Evolutionary conservation across 148 eudicot species (phyloP), one percentile per base, ranked within the genome.

Genomic region (Pouteria glomerata): DNA sequence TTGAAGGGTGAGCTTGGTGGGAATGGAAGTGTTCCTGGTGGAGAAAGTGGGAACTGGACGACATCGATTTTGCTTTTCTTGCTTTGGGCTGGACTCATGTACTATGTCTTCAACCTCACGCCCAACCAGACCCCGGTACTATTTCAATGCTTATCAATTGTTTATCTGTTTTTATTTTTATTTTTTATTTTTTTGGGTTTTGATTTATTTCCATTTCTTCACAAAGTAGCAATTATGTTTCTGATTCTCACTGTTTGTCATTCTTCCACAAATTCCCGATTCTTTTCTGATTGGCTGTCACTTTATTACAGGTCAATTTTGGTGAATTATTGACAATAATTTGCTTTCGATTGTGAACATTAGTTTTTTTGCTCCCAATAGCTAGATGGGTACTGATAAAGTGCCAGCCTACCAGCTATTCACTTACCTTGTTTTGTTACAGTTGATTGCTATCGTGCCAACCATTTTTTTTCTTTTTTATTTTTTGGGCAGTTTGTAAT

Each of bases 121-220:
- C 98, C 98, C 68, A 79, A 91, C 57, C 97, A 91, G 66, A 91
- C 97, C 30, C 98, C 98, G 80, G 97, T 87, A 93, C 7, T 41
- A 18, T 73, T 30, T n/a, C 29, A 1, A 26, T 26, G 34, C 3
- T 0, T 1, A 37, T 19, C 12, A 10, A 0, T 74, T 23, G 4
- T 5, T 31, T 6, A 16, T n/a, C 16, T 71, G 29, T 6, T 33
- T 21, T 63, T 57, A 23, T 1, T 14, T 30, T 58, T n/a, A 11
- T 16, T 41, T 66, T 30, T 0, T 63, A 15, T 73, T 6, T 23
- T 41, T 37, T 58, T 27, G 23, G 18, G 35, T 39, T 71, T 45
- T 35, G 62, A 21, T 41, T 14, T 64, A 44, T 12, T 70, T 53
- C 30, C 39, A 31, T 67, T 29, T n/a, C 7, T 48, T 67, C 42